Percentiles rank a stretch among this genome's conserved stretches.
Conservation (phyloP, 192 early-diverging fungal species). For the Phycomyces blakesleeanus region DNA sequence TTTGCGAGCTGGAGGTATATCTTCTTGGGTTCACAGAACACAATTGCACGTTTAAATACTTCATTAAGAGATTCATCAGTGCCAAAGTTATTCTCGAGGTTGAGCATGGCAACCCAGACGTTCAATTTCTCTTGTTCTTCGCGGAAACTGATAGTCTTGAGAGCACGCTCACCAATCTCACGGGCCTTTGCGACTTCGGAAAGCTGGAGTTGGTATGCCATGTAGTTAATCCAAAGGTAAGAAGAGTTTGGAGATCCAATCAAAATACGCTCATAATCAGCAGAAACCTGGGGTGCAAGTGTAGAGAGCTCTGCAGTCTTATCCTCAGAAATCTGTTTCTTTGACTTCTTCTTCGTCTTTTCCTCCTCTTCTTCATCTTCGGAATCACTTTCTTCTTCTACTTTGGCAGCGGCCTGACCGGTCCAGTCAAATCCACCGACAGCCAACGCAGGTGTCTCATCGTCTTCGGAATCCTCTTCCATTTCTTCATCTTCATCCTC, state of each 20-base stretch:
- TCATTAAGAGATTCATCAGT: constrained; percentile 70
- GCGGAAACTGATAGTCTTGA: constrained; percentile 85
- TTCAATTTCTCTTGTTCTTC: constrained; percentile 97
- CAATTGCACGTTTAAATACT: constrained; percentile 83
- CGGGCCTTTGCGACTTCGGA: constrained; percentile 93
- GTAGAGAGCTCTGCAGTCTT: constrained; percentile 63
- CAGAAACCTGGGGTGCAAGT: constrained; percentile 68
- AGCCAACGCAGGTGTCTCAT: constrained; percentile 28
- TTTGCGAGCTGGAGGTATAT: constrained; percentile 82
- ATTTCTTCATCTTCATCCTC: constrained; percentile 26
- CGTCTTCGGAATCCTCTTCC: constrained; percentile 25
- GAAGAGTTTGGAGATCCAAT: constrained; percentile 95
- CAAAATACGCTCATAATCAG: constrained; percentile 90
- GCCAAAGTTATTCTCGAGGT: constrained; percentile 95
- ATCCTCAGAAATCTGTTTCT: constrained; percentile 60
- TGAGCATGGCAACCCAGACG: constrained; percentile 95
- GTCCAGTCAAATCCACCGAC: constrained; percentile 38
- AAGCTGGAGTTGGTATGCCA: constrained; percentile 96
- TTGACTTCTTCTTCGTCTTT: constrained; percentile 51
- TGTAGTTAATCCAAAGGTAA: constrained; percentile 98
- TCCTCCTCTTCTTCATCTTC: constrained; percentile 31
- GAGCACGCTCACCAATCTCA: constrained; percentile 87
- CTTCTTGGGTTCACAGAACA: constrained; percentile 86
- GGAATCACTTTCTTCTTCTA: constrained; percentile 33
- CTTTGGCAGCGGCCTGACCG: constrained; percentile 39